Evolutionary conservation across 1,139 yeast species (phyloP).

Genomic region (Suhomyces anneliseae): DNA sequence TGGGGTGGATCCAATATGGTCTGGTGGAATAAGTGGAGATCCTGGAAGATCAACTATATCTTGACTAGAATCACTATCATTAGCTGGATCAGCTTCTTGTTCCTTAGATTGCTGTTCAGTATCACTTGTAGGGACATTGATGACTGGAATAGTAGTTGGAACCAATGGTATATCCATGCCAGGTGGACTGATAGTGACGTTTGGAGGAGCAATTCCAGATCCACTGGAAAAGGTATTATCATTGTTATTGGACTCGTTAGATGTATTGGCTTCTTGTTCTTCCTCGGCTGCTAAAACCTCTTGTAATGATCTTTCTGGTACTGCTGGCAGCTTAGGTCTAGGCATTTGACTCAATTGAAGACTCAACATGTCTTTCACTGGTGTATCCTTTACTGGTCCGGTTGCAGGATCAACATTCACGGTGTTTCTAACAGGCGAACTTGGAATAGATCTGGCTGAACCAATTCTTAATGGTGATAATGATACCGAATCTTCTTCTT

Average conservation of each 20-base stretch:
- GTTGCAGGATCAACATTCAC: conserved; percentile 6
- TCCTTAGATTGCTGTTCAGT: background rate
- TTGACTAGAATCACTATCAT: conserved; percentile 1
- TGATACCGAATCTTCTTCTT: conserved; percentile 23
- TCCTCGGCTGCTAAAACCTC: conserved; percentile 6
- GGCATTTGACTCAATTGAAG: conserved; percentile 3
- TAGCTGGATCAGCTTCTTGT: background rate
- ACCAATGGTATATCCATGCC: too few species aligned
- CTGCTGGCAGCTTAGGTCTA: background rate
- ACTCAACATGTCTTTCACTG: conserved; percentile 15
- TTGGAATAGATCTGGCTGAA: conserved; percentile 2
- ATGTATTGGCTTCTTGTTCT: background rate
- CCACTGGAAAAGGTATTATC: too few species aligned
- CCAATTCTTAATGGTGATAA: conserved; percentile 35
- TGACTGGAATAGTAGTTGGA: too few species aligned
- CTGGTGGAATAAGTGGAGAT: conserved; percentile 9
- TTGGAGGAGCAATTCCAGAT: too few species aligned
- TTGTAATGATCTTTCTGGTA: conserved; percentile 20
- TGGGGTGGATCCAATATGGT: background rate
- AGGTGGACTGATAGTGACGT: too few species aligned
- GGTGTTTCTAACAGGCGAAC: background rate
- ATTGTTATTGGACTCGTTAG: background rate
- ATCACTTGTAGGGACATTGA: background rate
- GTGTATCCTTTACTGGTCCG: conserved; percentile 11
- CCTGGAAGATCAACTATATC: conserved; percentile 13